phyloP scores from a whole-genome alignment of 2,329 filamentous ascomycete genomes.

The Epichloe typhina region DNA sequence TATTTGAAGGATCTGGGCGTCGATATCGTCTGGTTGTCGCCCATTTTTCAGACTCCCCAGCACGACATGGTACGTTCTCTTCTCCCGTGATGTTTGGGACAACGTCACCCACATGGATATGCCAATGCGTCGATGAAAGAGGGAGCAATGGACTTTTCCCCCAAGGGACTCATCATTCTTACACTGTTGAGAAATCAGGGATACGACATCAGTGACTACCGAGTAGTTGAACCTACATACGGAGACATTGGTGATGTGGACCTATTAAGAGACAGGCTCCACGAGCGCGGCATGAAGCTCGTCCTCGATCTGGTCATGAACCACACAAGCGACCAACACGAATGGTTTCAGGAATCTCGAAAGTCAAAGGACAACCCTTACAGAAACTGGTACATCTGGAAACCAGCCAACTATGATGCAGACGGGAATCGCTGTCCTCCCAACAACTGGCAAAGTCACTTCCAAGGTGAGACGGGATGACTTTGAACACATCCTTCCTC shows the following conservation, averaged over 20 bases:
- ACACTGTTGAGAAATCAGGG: conserved; percentile 24
- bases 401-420: conserved; percentile 39
- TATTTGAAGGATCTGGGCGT: conserved; percentile 42
- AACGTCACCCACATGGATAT: background rate
- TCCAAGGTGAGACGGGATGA: conserved; percentile 18
- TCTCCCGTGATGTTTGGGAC: background rate
- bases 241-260: conserved; percentile 57
- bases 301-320: conserved; percentile 64
- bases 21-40: conserved; percentile 43
- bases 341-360: conserved; percentile 44
- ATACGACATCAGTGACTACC: conserved; percentile 60
- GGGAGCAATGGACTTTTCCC: background rate
- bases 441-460: conserved; percentile 40
- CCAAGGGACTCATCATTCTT: background rate
- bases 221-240: conserved; percentile 50
- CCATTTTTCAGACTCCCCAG: conserved; percentile 39
- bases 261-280: conserved; percentile 43
- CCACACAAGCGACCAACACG: conserved; percentile 47
- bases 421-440: conserved; percentile 46
- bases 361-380: conserved; percentile 39
- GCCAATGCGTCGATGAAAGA: background rate
- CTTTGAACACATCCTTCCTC: background rate
- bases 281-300: conserved; percentile 52
- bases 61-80: conserved; percentile 42
- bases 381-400: conserved; percentile 55